phyloP scores from a whole-genome alignment of 208 protist genomes.

The Histomonas meleagridis region DNA sequence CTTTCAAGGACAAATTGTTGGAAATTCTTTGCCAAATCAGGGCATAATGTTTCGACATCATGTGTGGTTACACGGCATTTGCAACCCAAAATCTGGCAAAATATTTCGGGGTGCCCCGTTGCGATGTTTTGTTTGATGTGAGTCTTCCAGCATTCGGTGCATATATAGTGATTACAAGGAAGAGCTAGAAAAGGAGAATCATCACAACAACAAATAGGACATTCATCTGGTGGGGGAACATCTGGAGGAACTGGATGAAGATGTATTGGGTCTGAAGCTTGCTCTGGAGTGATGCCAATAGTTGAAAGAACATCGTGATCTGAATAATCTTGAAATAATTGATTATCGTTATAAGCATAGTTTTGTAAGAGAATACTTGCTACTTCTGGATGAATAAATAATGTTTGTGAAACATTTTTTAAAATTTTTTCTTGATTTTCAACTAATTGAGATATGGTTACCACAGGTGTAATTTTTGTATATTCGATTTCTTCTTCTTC shows the following conservation, averaged over 20 bases:
- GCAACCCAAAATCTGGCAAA: background rate
- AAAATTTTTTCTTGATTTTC: background rate
- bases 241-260: background rate
- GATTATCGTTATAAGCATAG: background rate
- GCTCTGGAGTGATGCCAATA: background rate
- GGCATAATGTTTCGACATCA: background rate
- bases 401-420: background rate
- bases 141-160: background rate
- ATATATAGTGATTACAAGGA: background rate
- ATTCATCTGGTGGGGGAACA: background rate
- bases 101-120: background rate
- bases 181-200: background rate
- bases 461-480: too few relatives aligned
- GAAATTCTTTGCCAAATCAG: background rate
- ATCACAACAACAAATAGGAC: background rate
- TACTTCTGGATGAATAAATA: background rate
- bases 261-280: background rate
- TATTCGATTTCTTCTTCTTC: too few relatives aligned
- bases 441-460: background rate
- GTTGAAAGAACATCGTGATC: background rate
- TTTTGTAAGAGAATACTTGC: background rate
- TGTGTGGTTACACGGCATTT: background rate
- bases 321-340: background rate
- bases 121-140: background rate
- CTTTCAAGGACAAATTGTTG: background rate